Evolutionary conservation across 75 land plant genomes (phyloP), one percentile per base, ranked within the genome.

Genomic region (Larix kaempferi): DNA sequence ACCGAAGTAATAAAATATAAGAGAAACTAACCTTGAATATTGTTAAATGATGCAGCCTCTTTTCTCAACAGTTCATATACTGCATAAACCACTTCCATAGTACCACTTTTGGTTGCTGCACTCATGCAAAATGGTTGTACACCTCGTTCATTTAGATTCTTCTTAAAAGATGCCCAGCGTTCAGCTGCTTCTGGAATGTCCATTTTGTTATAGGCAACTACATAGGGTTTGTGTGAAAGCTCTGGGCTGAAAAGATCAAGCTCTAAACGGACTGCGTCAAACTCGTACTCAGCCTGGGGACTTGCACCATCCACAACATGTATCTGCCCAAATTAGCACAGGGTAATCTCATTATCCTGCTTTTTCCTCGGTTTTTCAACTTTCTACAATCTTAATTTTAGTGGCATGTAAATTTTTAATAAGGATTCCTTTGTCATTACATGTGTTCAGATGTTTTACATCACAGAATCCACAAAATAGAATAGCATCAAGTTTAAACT

Each of bases 201-300:
- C 95, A 96, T 94, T 83, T 96, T 96, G 81, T 96, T 96, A 79
- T 58, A 96, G 11, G 89, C 94, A 62, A 96, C 94, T 57, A 96
- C 37, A 59, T 54, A 90, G 3, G 99, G 99, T 82, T 96, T 96
- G 35, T 85, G 86, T 76, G 96, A 78, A 72, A 96, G 79, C 57
- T 74, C 84, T 19, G 99, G 95, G 63, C 86, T 94, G 80, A 96
- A 96, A 23, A 94, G 80, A 71, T 96, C 91, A 71, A 96, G 84
- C 84, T 96, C 99, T n/a, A 94, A 78, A 17, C 99, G 88, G 64
- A 96, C 89, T 79, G 99, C 99, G 84, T 96, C 99, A 85, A 87
- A 96, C 76, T 96, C 99, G 56, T 90, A 85, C 35, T 86, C 95
- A 66, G 98, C 93, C 56, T 94, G 98, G 73, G 79, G 77, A 35